These are phyloP conservation scores for Mycena belliarum DNA, from an alignment of 768 basidiomycete species.

Conservation along the genomic window DNA sequence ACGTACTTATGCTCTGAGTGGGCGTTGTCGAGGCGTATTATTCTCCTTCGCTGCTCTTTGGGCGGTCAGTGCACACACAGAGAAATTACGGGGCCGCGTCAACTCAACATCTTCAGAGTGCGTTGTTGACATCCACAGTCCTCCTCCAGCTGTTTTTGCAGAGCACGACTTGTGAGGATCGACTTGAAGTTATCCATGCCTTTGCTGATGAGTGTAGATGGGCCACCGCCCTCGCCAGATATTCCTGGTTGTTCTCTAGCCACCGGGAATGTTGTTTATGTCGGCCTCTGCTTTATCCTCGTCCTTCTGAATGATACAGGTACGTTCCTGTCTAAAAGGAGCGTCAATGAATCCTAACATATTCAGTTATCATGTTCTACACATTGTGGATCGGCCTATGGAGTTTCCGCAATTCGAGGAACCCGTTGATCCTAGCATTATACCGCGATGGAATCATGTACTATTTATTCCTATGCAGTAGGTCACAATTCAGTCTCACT, in stretches of 20 bases:
- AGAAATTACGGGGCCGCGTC: not conserved
- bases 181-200: not conserved
- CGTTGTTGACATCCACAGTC: conserved; percentile 2
- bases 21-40: conserved; percentile 5
- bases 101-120: not conserved
- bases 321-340: not conserved
- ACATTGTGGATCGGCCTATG: conserved; percentile 26
- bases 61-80: not conserved
- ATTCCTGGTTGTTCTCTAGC: conserved; percentile 15
- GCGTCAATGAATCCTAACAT: too few species aligned
- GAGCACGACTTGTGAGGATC: conserved; percentile 8
- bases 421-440: conserved; percentile 22
- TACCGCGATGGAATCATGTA: conserved; percentile 29
- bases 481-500: not conserved
- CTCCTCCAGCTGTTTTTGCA: conserved; percentile 6
- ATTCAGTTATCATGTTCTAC: conserved; percentile 26
- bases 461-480: conserved; percentile 27
- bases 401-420: conserved; percentile 24
- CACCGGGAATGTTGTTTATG: conserved; percentile 10
- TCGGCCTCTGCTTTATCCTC: conserved; percentile 2
- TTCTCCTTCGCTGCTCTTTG: conserved; percentile 11
- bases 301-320: conserved; percentile 19
- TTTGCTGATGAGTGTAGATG: conserved; percentile 2
- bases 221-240: conserved; percentile 5
- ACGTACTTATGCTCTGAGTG: conserved; percentile 18